Conservation (phyloP, 805 yeast species). For the Metschnikowia vanudenii region DNA sequence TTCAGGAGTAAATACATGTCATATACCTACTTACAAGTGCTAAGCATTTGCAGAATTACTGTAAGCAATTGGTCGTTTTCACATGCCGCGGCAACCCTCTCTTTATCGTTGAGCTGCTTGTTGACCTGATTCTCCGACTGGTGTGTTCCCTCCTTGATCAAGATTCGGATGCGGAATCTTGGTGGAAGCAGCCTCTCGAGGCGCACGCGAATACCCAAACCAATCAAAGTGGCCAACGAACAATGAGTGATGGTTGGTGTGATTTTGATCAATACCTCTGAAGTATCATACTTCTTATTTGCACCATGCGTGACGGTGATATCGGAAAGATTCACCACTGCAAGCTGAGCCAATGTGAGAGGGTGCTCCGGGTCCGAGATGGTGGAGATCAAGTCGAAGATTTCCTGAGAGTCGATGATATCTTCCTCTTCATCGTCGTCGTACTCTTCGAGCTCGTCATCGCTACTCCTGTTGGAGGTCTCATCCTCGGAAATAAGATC, state of each 20-base stretch:
- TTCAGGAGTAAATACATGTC: not conserved
- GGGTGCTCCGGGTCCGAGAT: slow-evolving; percentile 92
- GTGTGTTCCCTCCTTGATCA: slow-evolving; percentile 88
- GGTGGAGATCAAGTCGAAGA: slow-evolving; percentile 30
- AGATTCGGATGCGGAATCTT: slow-evolving; percentile 73
- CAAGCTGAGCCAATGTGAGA: slow-evolving; percentile 85
- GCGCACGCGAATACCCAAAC: slow-evolving; percentile 90
- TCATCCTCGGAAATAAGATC: slow-evolving; percentile 24
- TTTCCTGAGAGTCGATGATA: slow-evolving; percentile 83
- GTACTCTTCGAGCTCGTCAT: slow-evolving; percentile 19
- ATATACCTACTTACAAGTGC: slow-evolving; percentile 55
- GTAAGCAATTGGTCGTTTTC: slow-evolving; percentile 88
- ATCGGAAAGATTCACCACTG: slow-evolving; percentile 85
- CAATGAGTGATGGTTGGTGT: slow-evolving; percentile 99
- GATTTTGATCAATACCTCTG: slow-evolving; percentile 75
- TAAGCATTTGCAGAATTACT: slow-evolving; percentile 91
- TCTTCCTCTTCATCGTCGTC: slow-evolving; percentile 47
- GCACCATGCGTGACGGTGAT: slow-evolving; percentile 66
- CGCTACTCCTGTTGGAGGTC: slow-evolving; percentile 1
- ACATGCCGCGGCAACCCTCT: slow-evolving; percentile 97
- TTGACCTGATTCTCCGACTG: slow-evolving; percentile 95
- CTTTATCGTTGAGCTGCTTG: slow-evolving; percentile 95
- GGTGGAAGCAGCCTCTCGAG: slow-evolving; percentile 86
- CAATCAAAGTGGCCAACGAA: slow-evolving; percentile 92
- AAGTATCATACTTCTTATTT: slow-evolving; percentile 45